Evolutionary conservation across 768 basidiomycete genomes (phyloP), one percentile per base, ranked within the genome.

Genomic region (Kwoniella heveanensis): DNA sequence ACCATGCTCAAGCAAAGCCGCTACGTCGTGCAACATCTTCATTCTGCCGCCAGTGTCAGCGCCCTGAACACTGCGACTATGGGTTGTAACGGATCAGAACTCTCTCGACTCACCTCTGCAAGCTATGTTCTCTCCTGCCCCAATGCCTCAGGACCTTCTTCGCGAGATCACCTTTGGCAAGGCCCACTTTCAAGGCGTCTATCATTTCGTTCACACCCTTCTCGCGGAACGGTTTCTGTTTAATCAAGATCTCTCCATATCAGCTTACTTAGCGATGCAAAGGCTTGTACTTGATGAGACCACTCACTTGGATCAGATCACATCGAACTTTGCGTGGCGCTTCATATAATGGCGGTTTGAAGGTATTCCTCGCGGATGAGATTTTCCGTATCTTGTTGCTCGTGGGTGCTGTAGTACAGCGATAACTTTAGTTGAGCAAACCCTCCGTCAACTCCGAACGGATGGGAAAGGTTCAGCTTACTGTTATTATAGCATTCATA

Each of bases 401-500:
- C 1, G 37, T 58, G 4, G 57, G 57, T 13, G 46, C 57, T 58
- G 37, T n/a, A n/a, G n/a, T n/a, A n/a, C n/a, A n/a, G n/a, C n/a
- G n/a, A n/a, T n/a, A n/a, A n/a, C n/a, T n/a, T n/a, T n/a, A n/a
- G n/a, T n/a, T n/a, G n/a, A n/a, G n/a, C n/a, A n/a, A n/a, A n/a
- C n/a, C n/a, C n/a, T n/a, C n/a, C n/a, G n/a, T n/a, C n/a, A n/a
- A n/a, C n/a, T n/a, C n/a, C n/a, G n/a, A n/a, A n/a, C n/a, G n/a
- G n/a, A n/a, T n/a, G n/a, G n/a, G n/a, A n/a, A n/a, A n/a, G n/a
- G n/a, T n/a, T n/a, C 30, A 19, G 37, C 70, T 59, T 24, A 71
- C 70, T 57, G 6, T 56, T 57, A 37, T 62, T 64, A 37, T 73
- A 73, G 36, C 63, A 68, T 7, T 58, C 51, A 36, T 50, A 73